phyloP scores from a whole-genome alignment of 768 basidiomycete genomes.

The Tephrocybe sp. region DNA sequence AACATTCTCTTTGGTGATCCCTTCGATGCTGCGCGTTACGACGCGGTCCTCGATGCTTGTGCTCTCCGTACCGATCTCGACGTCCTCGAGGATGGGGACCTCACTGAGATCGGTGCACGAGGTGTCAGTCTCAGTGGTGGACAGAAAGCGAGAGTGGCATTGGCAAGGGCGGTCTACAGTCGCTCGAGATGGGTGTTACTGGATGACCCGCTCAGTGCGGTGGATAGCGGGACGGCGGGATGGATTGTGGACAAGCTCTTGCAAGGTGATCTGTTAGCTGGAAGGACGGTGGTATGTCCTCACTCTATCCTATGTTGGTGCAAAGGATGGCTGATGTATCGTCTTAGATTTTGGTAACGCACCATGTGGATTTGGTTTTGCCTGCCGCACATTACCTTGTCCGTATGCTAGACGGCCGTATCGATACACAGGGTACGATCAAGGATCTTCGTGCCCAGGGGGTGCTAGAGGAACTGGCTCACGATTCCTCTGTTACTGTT shows the following conservation, averaged over 20 bases:
- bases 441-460: conserved; percentile 62
- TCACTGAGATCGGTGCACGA: conserved; percentile 80
- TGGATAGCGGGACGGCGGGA: conserved; percentile 47
- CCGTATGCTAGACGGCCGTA: conserved; percentile 75
- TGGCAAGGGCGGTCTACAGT: conserved; percentile 83
- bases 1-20: conserved; percentile 82
- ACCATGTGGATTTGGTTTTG: conserved; percentile 81
- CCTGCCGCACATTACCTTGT: conserved; percentile 69
- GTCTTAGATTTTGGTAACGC: conserved; percentile 74
- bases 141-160: conserved; percentile 80
- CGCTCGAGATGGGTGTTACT: conserved; percentile 68
- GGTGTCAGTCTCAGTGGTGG: conserved; percentile 81
- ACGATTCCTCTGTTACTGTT: conserved; percentile 24
- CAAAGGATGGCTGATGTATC: background rate
- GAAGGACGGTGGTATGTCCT: conserved; percentile 61
- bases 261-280: conserved; percentile 60
- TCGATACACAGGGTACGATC: conserved; percentile 69
- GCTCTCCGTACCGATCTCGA: conserved; percentile 81
- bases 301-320: background rate
- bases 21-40: conserved; percentile 71
- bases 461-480: conserved; percentile 57
- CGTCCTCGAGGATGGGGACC: conserved; percentile 84
- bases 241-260: conserved; percentile 50
- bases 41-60: conserved; percentile 79
- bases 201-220: conserved; percentile 82